phyloP scores from a whole-genome alignment of 352 stramenopile genomes.

The Pythium myriotylum region DNA sequence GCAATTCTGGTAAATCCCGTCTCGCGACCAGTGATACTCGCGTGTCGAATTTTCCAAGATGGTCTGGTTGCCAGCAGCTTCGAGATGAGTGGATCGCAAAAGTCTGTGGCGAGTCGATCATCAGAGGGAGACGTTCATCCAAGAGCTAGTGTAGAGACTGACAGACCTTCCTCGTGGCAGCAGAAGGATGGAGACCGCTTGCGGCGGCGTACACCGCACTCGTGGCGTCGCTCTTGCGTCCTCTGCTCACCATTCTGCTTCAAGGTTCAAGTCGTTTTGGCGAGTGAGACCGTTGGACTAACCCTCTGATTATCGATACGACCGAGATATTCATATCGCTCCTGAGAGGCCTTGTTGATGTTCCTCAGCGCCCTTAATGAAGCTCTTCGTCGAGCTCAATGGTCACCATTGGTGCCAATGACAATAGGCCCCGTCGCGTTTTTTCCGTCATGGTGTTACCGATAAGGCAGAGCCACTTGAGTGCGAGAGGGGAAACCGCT shows the following conservation, averaged over 20 bases:
- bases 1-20: constrained; percentile 10
- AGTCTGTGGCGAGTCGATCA: background rate
- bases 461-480: constrained; percentile 61
- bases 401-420: constrained; percentile 34
- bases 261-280: background rate
- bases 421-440: constrained; percentile 36
- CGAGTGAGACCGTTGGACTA: constrained; percentile 6
- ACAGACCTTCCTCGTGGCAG: constrained; percentile 17
- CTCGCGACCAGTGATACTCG: background rate
- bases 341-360: constrained; percentile 7
- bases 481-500: constrained; percentile 13
- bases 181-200: constrained; percentile 24
- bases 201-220: constrained; percentile 35
- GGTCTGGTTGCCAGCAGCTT: background rate
- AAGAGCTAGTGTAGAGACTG: too few species aligned
- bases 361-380: constrained; percentile 14
- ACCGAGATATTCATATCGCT: too few species aligned
- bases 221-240: constrained; percentile 17
- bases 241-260: background rate
- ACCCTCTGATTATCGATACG: background rate
- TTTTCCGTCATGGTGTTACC: constrained; percentile 67
- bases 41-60: background rate
- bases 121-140: background rate
- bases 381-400: constrained; percentile 55
- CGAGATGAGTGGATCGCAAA: background rate